Conservation (phyloP, 31 red algal species). For the Pterothamnion heteromorphum region DNA sequence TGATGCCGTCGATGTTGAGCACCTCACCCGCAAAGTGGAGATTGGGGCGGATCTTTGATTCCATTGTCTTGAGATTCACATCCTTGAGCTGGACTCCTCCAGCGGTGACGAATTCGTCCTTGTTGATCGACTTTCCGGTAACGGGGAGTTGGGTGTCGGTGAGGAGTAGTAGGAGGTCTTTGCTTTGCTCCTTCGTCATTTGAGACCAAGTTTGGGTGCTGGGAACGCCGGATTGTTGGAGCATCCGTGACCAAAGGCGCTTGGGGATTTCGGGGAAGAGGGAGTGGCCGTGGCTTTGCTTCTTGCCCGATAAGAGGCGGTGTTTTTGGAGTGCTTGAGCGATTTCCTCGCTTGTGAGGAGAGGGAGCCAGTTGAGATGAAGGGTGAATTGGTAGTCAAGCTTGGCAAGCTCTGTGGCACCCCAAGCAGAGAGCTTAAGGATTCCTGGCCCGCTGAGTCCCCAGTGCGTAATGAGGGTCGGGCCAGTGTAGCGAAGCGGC, state of each 20-base stretch:
- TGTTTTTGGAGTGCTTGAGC: background rate
- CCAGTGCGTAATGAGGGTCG: slow-evolving; percentile 60
- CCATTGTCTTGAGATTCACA: slow-evolving; percentile 52
- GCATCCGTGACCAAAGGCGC: background rate
- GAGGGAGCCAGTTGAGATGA: background rate
- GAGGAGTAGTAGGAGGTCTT: background rate
- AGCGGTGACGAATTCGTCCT: slow-evolving; percentile 75
- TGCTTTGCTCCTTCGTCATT: background rate
- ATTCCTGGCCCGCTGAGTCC: slow-evolving; percentile 64
- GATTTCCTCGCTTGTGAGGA: no score
- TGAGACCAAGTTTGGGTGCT: background rate
- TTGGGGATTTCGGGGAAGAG: background rate
- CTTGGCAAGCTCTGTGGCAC: slow-evolving; percentile 38
- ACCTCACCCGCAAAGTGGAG: slow-evolving; percentile 71
- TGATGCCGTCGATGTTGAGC: slow-evolving; percentile 61
- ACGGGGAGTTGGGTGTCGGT: background rate
- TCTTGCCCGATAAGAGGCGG: background rate
- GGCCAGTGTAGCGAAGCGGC: slow-evolving; percentile 49
- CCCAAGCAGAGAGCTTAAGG: slow-evolving; percentile 53
- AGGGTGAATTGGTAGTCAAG: background rate
- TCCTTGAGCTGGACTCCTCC: slow-evolving; percentile 48
- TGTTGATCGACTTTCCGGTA: slow-evolving; percentile 50
- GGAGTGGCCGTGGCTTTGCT: background rate
- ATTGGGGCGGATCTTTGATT: slow-evolving; percentile 42
- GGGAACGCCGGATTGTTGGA: background rate